A percentile compares a stretch with the other conserved stretches of the same genome.
Conservation (phyloP, 495 filamentous ascomycete genomes). For the Penicillium argentinense region DNA sequence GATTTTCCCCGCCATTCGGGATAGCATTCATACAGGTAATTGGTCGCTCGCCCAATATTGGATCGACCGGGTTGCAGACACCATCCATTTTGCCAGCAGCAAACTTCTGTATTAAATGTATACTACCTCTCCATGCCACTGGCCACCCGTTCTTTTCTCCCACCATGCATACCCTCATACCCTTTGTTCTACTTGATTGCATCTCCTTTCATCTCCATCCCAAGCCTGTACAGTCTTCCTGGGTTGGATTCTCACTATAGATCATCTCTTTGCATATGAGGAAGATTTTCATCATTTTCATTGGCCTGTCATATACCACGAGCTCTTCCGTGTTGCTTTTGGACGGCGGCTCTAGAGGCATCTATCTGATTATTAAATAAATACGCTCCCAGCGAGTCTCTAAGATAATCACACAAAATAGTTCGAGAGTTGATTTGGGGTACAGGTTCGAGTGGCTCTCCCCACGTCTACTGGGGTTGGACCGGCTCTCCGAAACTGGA, state of each 20-base stretch:
- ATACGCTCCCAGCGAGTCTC: not conserved
- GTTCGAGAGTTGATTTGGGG: too few relatives aligned
- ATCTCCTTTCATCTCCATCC: slow-evolving; percentile 11
- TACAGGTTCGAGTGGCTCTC: too few relatives aligned
- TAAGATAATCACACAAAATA: too few relatives aligned
- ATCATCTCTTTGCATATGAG: slow-evolving; percentile 18
- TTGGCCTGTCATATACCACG: slow-evolving; percentile 20
- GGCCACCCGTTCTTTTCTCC: not conserved
- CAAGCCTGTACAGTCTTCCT: slow-evolving; percentile 28
- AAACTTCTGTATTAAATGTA: slow-evolving; percentile 48
- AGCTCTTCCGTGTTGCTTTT: slow-evolving; percentile 5
- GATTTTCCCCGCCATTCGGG: slow-evolving; percentile 82
- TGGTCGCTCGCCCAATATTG: slow-evolving; percentile 68
- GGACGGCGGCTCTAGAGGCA: not conserved
- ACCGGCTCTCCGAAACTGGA: too few relatives aligned
- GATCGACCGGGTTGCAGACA: slow-evolving; percentile 69
- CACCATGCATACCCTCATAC: slow-evolving; percentile 15
- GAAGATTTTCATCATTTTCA: slow-evolving; percentile 3
- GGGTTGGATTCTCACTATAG: slow-evolving; percentile 8
- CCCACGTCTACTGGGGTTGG: too few relatives aligned
- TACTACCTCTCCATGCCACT: not conserved
- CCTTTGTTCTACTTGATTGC: not conserved
- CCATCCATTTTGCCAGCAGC: slow-evolving; percentile 64
- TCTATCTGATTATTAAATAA: not conserved
- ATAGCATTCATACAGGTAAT: slow-evolving; percentile 71